Evolutionary conservation across 2,329 filamentous ascomycete genomes (phyloP).

Genomic region (Didymella segeticola): DNA sequence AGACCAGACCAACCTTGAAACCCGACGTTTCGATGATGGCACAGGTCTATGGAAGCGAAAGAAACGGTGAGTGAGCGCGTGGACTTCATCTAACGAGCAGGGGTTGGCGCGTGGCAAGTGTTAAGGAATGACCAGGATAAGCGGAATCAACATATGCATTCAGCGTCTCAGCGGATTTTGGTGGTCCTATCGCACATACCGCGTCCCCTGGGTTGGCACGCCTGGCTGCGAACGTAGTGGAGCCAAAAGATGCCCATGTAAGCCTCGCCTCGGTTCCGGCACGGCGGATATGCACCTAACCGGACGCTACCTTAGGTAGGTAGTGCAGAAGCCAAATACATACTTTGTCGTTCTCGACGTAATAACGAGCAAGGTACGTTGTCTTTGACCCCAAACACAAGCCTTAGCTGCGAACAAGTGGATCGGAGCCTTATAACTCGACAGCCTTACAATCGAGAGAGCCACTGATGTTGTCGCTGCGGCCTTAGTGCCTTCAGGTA

Average conservation of each 20-base stretch:
- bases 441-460: not conserved
- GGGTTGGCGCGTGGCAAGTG: constrained; percentile 25
- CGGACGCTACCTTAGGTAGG: constrained; percentile 26
- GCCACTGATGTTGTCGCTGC: not conserved
- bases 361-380: not conserved
- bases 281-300: constrained; percentile 34
- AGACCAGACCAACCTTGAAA: constrained; percentile 17
- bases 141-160: constrained; percentile 19
- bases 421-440: not conserved
- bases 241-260: constrained; percentile 18
- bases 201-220: constrained; percentile 20
- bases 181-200: not conserved
- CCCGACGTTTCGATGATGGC: constrained; percentile 28
- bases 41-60: constrained; percentile 36
- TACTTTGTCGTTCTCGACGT: constrained; percentile 1
- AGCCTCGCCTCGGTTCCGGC: constrained; percentile 24
- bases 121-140: constrained; percentile 25
- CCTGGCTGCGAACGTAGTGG: constrained; percentile 15
- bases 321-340: constrained; percentile 19
- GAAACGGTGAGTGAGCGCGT: constrained; percentile 20
- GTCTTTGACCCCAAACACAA: not conserved
- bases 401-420: not conserved
- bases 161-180: constrained; percentile 3
- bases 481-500: not conserved
- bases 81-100: constrained; percentile 15